Conservation (phyloP, 2,329 filamentous ascomycete species). For the Parafenestella ontariensis region DNA sequence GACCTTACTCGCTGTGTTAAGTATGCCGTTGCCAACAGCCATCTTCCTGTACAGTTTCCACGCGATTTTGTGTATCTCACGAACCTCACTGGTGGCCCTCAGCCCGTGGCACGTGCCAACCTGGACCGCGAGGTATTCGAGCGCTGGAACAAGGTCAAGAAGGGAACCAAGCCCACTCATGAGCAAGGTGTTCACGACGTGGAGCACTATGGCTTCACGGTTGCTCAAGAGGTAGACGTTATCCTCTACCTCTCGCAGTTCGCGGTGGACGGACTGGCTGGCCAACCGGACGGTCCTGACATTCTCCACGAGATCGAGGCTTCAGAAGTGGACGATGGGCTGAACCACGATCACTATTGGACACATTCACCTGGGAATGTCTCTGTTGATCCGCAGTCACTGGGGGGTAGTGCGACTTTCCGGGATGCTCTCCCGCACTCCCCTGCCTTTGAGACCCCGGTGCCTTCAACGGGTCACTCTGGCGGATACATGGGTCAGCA, state of each 20-base stretch:
- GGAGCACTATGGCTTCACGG: background rate
- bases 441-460: too few species aligned
- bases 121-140: background rate
- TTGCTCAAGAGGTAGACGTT: background rate
- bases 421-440: too few species aligned
- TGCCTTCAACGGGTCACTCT: too few species aligned
- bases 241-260: background rate
- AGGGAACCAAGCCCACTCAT: too few species aligned
- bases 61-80: background rate
- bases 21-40: slow-evolving; percentile 4
- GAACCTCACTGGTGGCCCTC: background rate
- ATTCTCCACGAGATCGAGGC: background rate
- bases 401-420: too few species aligned
- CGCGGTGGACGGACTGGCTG: background rate
- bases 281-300: too few species aligned
- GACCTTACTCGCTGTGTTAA: slow-evolving; percentile 12
- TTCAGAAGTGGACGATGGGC: background rate
- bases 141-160: background rate
- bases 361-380: too few species aligned
- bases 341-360: too few species aligned
- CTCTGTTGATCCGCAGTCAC: too few species aligned
- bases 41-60: background rate
- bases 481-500: too few species aligned
- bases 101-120: background rate
- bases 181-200: too few species aligned